Conservation (phyloP, 2,329 filamentous ascomycete species). For the Byssoonygena ceratinophila region DNA sequence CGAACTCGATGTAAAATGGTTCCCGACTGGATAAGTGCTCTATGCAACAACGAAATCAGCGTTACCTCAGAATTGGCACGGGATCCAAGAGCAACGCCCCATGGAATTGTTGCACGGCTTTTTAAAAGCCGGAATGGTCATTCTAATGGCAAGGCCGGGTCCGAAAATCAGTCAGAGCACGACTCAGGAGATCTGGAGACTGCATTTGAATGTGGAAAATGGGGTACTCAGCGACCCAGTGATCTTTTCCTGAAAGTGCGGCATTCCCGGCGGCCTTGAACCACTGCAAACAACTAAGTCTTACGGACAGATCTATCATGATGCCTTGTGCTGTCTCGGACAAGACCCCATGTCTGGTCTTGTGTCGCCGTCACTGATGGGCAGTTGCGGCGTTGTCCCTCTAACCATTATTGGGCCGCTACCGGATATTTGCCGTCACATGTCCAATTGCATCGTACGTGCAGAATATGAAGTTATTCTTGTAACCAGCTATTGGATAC, state of each 20-base stretch:
- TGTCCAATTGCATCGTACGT: constrained; percentile 63
- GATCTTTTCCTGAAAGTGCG: constrained; percentile 50
- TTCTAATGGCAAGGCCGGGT: not conserved
- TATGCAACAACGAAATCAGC: constrained; percentile 45
- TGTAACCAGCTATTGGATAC: constrained; percentile 66
- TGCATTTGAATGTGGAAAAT: constrained; percentile 54
- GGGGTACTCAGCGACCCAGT: constrained; percentile 53
- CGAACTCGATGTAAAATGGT: constrained; percentile 27
- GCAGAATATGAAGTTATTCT: constrained; percentile 64
- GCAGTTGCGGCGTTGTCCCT: constrained; percentile 53
- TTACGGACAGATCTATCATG: constrained; percentile 49
- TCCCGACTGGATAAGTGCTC: constrained; percentile 39
- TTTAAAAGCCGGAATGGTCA: constrained; percentile 33
- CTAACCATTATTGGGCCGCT: constrained; percentile 59
- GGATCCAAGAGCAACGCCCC: constrained; percentile 44
- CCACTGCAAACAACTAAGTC: not conserved
- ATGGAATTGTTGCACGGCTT: constrained; percentile 46
- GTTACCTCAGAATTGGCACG: constrained; percentile 50
- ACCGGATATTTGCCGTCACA: constrained; percentile 61
- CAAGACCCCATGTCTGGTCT: constrained; percentile 36
- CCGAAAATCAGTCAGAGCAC: not conserved
- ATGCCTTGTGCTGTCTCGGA: constrained; percentile 43
- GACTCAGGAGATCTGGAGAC: constrained; percentile 37
- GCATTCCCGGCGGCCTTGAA: constrained; percentile 12
- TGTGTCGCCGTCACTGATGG: constrained; percentile 50